Conservation (phyloP, 2,329 filamentous ascomycete species). For the Penicillium sp. region DNA sequence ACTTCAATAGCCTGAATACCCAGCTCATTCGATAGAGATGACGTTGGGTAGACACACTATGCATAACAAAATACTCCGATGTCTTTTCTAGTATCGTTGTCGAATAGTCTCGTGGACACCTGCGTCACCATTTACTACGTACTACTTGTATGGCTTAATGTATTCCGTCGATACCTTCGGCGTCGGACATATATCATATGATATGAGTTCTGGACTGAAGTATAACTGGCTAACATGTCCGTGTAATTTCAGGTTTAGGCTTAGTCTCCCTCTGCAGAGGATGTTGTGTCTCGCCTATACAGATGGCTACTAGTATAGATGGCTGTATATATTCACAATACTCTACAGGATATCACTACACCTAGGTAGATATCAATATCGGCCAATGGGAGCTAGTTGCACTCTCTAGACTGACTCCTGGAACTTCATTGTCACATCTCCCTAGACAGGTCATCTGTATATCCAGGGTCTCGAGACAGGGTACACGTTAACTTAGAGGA, state of each 20-base stretch:
- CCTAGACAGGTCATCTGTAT: not conserved
- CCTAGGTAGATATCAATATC: not conserved
- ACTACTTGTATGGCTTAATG: not conserved
- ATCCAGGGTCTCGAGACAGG: not conserved
- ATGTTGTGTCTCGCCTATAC: not conserved
- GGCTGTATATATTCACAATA: not conserved
- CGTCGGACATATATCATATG: not conserved
- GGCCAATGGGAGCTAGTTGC: not conserved
- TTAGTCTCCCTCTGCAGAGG: not conserved
- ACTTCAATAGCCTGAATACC: too few relatives aligned
- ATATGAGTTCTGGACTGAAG: not conserved
- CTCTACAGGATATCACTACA: too few relatives aligned
- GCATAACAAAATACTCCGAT: not conserved
- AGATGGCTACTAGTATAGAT: not conserved
- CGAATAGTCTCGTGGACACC: not conserved
- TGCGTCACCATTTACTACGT: not conserved
- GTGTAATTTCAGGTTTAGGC: not conserved
- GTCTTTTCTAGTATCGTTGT: too few relatives aligned
- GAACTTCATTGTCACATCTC: not conserved
- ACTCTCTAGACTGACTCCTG: not conserved
- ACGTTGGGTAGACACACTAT: not conserved
- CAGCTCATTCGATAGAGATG: not conserved
- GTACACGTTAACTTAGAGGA: not conserved
- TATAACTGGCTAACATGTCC: not conserved
- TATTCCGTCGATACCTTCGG: not conserved